phyloP scores from a whole-genome alignment of 768 basidiomycete genomes.

The Gymnopilus junonius region DNA sequence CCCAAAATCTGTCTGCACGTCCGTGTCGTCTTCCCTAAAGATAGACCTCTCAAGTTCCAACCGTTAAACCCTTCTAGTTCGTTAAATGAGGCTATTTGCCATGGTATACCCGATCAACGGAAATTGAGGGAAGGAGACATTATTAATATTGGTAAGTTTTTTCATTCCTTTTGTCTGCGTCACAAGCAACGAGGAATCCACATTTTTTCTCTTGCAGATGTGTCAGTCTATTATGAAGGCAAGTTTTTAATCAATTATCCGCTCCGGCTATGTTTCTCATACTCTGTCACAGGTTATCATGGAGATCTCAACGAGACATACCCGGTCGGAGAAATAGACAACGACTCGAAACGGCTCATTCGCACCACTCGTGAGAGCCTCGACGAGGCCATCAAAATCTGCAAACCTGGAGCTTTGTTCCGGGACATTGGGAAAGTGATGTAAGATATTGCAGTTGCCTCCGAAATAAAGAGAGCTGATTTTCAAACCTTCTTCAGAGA shows the following conservation, averaged over 20 bases:
- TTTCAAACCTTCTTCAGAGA: conserved; percentile 48
- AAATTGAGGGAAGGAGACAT: conserved; percentile 93
- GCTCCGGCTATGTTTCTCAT: conserved; percentile 3
- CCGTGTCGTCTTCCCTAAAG: conserved; percentile 36
- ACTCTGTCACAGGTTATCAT: conserved; percentile 69
- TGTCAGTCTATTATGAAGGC: conserved; percentile 83
- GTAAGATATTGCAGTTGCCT: conserved; percentile 48
- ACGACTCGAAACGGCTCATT: conserved; percentile 83
- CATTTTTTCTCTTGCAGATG: conserved; percentile 51
- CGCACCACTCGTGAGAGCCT: conserved; percentile 80
- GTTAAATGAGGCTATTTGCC: conserved; percentile 95
- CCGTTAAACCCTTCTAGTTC: conserved; percentile 51
- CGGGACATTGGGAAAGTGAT: conserved; percentile 88
- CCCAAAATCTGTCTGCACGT: conserved; percentile 98
- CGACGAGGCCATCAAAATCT: conserved; percentile 88
- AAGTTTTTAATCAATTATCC: conserved; percentile 14
- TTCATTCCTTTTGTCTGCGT: conserved; percentile 4
- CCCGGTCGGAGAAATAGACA: conserved; percentile 85
- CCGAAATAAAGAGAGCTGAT: conserved; percentile 5
- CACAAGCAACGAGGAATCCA: conserved; percentile 9
- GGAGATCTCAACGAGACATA: conserved; percentile 94
- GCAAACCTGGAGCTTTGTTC: conserved; percentile 92
- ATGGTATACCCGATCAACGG: conserved; percentile 91
- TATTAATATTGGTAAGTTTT: conserved; percentile 80
- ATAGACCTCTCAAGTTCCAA: conserved; percentile 2